Base-by-base conservation (phyloP, 1,284 basidiomycete genomes). In the Rhodofomes roseus region DNA sequence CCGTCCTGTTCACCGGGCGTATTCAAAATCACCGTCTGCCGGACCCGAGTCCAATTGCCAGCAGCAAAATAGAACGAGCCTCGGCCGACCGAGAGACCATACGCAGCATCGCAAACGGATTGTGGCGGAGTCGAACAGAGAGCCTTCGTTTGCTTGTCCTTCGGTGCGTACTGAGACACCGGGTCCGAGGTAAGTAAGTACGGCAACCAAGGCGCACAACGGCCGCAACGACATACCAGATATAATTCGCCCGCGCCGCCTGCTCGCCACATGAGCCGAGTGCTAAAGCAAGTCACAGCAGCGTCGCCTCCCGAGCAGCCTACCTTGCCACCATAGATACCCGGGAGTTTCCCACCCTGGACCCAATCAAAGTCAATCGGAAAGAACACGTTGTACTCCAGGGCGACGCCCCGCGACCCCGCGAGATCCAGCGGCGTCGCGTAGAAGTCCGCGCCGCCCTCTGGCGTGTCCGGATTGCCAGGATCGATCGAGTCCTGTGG, bases 41-140 rank as follows among this genome's bases (percentile, higher is more conserved):
- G 71, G 58, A 92, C 74, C 41, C 75, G 79, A 48, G 89, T 91
- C 90, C 90, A 92, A 41, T 72, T 76, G 0, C 89, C 90, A 1
- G 74, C 67, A 1, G 78, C 73, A 74, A 84, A 94, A 2, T 65
- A 70, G 79, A 92, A 95, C 0, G 87, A 78, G 0, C 91, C 91
- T 12, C 93, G 82, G 6, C 86, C 89, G 61, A 95, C 76, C 2
- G 87, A 88, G 46, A 90, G 75, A 1, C 90, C 90, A 64, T 90
- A 92, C 1, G 71, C 72, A 0, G 79, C 68, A 60, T 87, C 80
- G 70, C 90, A 92, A 16, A 83, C 79, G 0, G 88, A 87, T 40
- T 72, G 70, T 0, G 81, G 78, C 37, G 79, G 76, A 2, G 83
- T 80, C 0, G 71, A 66, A 68, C 90, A 92, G 1, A 92, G 75